Conservation (phyloP, 2,329 filamentous ascomycete genomes). For the Pyricularia sp. region DNA sequence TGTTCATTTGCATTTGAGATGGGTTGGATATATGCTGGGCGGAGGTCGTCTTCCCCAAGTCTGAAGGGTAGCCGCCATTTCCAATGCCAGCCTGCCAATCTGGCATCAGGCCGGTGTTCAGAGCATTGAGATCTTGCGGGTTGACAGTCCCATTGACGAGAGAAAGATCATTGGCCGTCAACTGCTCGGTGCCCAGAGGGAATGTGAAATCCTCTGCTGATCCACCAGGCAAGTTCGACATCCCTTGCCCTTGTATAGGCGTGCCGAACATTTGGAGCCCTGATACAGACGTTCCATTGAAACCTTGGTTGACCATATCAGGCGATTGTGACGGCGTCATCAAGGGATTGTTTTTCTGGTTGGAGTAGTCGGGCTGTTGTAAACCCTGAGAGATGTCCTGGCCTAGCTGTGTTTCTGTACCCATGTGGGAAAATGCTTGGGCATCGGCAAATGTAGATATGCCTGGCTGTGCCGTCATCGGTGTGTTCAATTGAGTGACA, state of each 20-base stretch:
- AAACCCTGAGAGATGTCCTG: conserved; percentile 3
- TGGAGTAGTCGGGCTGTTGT: not conserved
- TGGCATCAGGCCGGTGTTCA: not conserved
- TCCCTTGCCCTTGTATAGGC: not conserved
- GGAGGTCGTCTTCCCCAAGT: not conserved
- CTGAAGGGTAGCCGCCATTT: not conserved
- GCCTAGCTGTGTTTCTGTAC: not conserved
- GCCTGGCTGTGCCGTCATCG: not conserved
- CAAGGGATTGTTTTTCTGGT: not conserved
- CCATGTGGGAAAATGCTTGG: not conserved
- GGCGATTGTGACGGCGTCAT: not conserved
- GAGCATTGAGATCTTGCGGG: not conserved
- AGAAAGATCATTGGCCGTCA: not conserved
- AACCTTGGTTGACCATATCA: not conserved
- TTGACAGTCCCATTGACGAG: not conserved
- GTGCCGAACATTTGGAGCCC: not conserved
- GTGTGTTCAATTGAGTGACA: not conserved
- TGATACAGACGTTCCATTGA: not conserved
- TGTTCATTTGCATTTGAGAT: not conserved
- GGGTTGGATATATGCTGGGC: not conserved
- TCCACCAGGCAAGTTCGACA: not conserved
- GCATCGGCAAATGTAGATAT: not conserved
- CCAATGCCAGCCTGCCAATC: not conserved
- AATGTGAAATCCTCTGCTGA: not conserved
- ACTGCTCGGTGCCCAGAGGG: not conserved